Percentiles rank a stretch among this genome's conserved stretches.
Conservation (phyloP, 805 yeast species). For the Nakazawaea laoshanensis region DNA sequence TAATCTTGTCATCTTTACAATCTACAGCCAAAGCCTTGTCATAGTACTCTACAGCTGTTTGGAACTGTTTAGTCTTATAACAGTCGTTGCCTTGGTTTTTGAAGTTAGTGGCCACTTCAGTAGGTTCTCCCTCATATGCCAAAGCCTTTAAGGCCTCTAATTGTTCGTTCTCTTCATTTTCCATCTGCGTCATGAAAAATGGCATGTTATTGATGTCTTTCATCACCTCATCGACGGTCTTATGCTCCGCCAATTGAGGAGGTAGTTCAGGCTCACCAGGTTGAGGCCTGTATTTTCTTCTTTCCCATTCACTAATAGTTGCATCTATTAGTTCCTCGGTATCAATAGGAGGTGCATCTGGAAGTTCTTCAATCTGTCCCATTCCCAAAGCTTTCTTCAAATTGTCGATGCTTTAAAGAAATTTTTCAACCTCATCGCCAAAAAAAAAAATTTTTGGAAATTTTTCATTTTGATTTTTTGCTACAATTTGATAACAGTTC, state of each 20-base stretch:
- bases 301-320: constrained; percentile 23
- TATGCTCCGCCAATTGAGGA: constrained; percentile 70
- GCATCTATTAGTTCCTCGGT: constrained; percentile 8
- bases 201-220: constrained; percentile 78
- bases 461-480: no score
- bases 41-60: constrained; percentile 71
- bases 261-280: constrained; percentile 69
- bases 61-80: constrained; percentile 61
- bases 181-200: constrained; percentile 85
- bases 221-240: constrained; percentile 69
- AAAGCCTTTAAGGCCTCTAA: constrained; percentile 86
- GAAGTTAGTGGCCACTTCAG: constrained; percentile 83
- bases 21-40: constrained; percentile 71
- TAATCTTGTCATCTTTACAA: constrained; percentile 46
- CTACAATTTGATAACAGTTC: no score
- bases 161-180: constrained; percentile 66
- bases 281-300: constrained; percentile 17
- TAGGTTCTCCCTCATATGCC: constrained; percentile 93
- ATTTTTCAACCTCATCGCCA: no score
- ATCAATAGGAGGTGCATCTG: constrained; percentile 5
- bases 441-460: no score
- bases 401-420: no score
- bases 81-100: constrained; percentile 91
- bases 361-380: constrained; percentile 10
- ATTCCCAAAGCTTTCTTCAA: no score